Percentiles rank a stretch among this genome's conserved stretches.
Evolutionary conservation across 371 early-diverging fungal genomes (phyloP).

Genomic region (Mycotypha africana): DNA sequence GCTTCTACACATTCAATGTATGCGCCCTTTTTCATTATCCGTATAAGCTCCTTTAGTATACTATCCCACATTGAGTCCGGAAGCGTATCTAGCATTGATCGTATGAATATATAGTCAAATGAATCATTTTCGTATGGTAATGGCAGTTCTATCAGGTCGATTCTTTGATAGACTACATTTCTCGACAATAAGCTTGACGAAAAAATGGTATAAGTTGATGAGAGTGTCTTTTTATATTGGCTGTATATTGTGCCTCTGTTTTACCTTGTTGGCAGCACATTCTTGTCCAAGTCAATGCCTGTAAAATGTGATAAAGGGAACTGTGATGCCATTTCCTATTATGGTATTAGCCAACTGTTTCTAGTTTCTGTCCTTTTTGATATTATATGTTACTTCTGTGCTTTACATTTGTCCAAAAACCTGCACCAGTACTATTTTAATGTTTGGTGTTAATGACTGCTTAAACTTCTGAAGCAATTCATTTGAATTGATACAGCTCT

Average conservation of each 20-base stretch:
- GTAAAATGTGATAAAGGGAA: slow-evolving; percentile 39
- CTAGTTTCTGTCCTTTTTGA: too few species aligned
- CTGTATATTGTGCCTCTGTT: neutral
- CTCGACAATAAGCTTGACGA: slow-evolving; percentile 7
- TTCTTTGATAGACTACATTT: slow-evolving; percentile 28
- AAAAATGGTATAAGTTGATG: too few species aligned
- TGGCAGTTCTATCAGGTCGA: slow-evolving; percentile 32
- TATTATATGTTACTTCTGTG: too few species aligned
- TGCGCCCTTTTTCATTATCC: slow-evolving; percentile 43
- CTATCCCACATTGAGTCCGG: slow-evolving; percentile 38
- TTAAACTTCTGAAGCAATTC: too few species aligned
- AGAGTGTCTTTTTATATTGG: neutral
- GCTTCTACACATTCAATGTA: slow-evolving; percentile 43
- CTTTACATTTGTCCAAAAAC: slow-evolving; percentile 37
- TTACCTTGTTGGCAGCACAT: slow-evolving; percentile 31
- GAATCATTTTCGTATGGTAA: slow-evolving; percentile 35
- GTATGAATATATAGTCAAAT: slow-evolving; percentile 39
- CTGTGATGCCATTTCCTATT: slow-evolving; percentile 35
- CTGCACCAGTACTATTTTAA: slow-evolving; percentile 31
- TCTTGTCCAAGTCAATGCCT: slow-evolving; percentile 38
- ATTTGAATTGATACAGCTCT: too few species aligned
- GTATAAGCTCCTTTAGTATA: slow-evolving; percentile 27
- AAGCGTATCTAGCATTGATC: slow-evolving; percentile 33
- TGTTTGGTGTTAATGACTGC: too few species aligned
- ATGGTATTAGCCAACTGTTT: too few species aligned